Evolutionary conservation across 148 eudicot species (phyloP), one percentile per base, ranked within the genome.

Genomic region (Chenopodium suecicum): DNA sequence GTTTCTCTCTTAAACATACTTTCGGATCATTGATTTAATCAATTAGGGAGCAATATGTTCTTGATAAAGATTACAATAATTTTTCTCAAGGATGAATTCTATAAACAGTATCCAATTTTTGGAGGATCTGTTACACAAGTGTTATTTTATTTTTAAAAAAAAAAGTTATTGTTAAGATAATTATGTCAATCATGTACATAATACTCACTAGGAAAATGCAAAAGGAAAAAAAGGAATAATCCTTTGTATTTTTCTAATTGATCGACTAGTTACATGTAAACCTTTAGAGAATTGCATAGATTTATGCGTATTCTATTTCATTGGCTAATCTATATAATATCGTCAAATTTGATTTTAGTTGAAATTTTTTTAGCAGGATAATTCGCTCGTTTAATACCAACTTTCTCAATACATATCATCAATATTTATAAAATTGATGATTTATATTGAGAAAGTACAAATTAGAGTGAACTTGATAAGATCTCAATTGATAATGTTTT

Each of bases 1-100:
- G 90, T 83, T 5, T 87, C 90, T 41, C 89, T 91, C 44, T 81
- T 90, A 27, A 91, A 89, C 81, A 81, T 89, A 54, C 77, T 88
- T 62, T 89, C 94, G 8, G 67, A 74, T 68, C 83, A 75, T 20
- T 82, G 47, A 67, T 76, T 47, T 50, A 13, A 50, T 50, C 16
- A 50, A 50, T 12, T 41, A 41, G 54, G 13, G 14, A 10, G 12
- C 0, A 1, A 2, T 50, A 9, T 50, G 23, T 80, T 37, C 32
- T 29, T 0, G 8, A 11, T 67, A 9, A 7, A 29, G 37, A 9
- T 9, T 52, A 2, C 4, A 23, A 5, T 69, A 8, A 0, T 12
- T n/a, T 5, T 32, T 27, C 9, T 44, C 4, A 19, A 19, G 75
- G 69, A 74, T 29, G n/a, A 25, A 9, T 56, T 74, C 5, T 48